Evolutionary conservation across 2,329 filamentous ascomycete genomes (phyloP), one percentile per base, ranked within the genome.

Genomic region (Fusarium tuaranense): DNA sequence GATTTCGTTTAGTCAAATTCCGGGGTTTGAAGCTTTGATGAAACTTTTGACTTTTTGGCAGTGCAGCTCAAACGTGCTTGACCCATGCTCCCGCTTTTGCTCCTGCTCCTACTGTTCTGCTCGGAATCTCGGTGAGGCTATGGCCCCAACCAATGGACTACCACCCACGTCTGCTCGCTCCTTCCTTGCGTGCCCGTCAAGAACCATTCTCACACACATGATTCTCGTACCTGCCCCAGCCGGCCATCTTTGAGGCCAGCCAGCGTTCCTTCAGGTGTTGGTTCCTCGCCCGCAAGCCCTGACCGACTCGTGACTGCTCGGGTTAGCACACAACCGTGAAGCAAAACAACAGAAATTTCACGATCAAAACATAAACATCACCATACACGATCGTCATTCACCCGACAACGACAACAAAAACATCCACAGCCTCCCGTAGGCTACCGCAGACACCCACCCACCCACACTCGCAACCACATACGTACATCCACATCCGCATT

Each of bases 351-450:
- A 71, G 25, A 57, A 46, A 48, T 34, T 63, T 60, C 30, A 57
- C 58, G 18, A 55, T 58, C 64, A 55, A 66, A 69, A 70, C 44
- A 67, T 65, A 62, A 65, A 75, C 32, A 70, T 57, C 30, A 32
- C 53, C 38, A 60, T 46, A 51, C 36, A 32, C 14, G 27, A 65
- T 65, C 38, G 32, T 20, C 60, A 70, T 63, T 46, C 69, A 65
- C 72, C 72, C 36, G 66, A 75, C 72, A 68, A 75, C 63, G 57
- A 63, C 65, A 74, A 67, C 41, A 72, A 27, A 65, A 70, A 75
- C 63, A 68, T 60, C 48, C 48, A 61, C 60, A 63, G 51, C 59
- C 55, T 36, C 65, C 63, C 72, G 59, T 63, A 72, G 72, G 69
- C 69, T 72, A 69, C 72, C 68, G 72, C 72, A 74, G 65, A 69